Conservation (phyloP, 805 yeast genomes). For the Ogataea henricii region DNA sequence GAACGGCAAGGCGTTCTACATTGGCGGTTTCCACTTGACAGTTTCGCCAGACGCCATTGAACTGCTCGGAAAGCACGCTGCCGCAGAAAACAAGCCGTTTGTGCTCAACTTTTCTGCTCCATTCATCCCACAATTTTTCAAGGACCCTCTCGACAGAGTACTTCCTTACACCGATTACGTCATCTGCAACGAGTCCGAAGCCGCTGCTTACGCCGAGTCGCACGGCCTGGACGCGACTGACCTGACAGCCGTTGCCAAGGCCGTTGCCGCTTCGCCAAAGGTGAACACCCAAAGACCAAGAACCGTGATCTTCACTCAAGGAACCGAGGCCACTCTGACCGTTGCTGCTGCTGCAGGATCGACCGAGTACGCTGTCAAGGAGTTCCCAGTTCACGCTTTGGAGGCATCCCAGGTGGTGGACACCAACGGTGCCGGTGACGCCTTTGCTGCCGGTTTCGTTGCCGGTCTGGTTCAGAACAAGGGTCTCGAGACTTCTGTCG, state of each 20-base stretch:
- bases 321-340: constrained; percentile 85
- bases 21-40: constrained; percentile 99
- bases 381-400: constrained; percentile 72
- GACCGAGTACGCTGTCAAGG: constrained; percentile 48
- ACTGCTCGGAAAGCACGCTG: constrained; percentile 87
- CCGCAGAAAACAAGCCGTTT: constrained; percentile 44
- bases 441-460: constrained; percentile 94
- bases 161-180: constrained; percentile 88
- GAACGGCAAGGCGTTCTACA: constrained; percentile 78
- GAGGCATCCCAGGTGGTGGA: constrained; percentile 71
- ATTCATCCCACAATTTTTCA: constrained; percentile 93
- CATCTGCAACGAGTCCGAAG: constrained; percentile 96
- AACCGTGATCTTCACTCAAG: constrained; percentile 93
- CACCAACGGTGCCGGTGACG: constrained; percentile 99
- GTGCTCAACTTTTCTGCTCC: constrained; percentile 93
- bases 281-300: constrained; percentile 67
- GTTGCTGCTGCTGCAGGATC: constrained; percentile 56
- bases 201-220: constrained; percentile 88
- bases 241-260: constrained; percentile 76
- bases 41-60: constrained; percentile 94
- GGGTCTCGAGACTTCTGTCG: constrained; percentile 58
- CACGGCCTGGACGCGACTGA: constrained; percentile 66
- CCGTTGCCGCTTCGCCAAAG: constrained; percentile 78
- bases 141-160: constrained; percentile 78
- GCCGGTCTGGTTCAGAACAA: constrained; percentile 84